Conservation (phyloP, 225 moss, liverwort and hornwort species). For the Thuidium tamariscinum region DNA sequence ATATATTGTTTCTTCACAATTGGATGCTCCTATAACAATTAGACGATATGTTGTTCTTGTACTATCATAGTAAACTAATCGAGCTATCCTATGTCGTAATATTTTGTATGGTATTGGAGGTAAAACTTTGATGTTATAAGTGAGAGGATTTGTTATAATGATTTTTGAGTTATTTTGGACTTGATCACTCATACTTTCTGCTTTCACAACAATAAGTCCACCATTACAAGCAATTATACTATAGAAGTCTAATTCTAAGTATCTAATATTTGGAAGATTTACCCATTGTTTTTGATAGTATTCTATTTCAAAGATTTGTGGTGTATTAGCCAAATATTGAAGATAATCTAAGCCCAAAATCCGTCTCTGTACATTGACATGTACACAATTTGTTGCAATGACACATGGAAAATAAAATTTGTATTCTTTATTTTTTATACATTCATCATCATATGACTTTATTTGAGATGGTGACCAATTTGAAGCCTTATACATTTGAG, state of each 20-base stretch:
- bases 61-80: not conserved
- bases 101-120: not conserved
- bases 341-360: not conserved
- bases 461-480: not conserved
- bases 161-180: not conserved
- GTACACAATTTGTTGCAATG: not conserved
- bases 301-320: not conserved
- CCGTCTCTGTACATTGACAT: not conserved
- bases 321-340: not conserved
- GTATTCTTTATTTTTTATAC: not conserved
- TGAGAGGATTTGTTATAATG: slow-evolving; percentile 8
- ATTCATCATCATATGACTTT: not conserved
- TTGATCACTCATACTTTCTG: not conserved
- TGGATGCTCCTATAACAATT: not conserved
- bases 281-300: not conserved
- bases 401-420: not conserved
- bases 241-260: not conserved
- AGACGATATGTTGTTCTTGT: not conserved
- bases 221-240: not conserved
- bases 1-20: no score
- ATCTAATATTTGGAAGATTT: not conserved
- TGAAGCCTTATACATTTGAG: not conserved
- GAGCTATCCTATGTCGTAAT: not conserved
- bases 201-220: not conserved
- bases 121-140: not conserved